These are phyloP conservation scores for Albugo candida DNA, from an alignment of 352 stramenopile species.

Conservation along the genomic window DNA sequence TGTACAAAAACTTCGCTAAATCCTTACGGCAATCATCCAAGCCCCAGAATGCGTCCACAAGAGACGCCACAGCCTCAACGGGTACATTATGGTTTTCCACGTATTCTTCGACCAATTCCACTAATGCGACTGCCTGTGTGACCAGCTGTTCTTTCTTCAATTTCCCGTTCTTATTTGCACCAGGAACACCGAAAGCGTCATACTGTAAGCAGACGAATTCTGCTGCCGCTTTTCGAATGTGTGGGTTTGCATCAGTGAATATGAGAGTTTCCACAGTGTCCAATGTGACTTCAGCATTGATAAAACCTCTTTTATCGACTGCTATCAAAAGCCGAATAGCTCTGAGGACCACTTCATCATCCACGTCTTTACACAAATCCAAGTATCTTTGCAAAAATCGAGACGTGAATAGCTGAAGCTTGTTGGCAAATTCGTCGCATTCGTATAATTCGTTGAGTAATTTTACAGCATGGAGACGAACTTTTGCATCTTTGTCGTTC, in stretches of 20 bases:
- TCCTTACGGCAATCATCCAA: constrained; percentile 71
- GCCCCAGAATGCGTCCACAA: constrained; percentile 74
- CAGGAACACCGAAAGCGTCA: constrained; percentile 65
- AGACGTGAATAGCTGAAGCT: constrained; percentile 59
- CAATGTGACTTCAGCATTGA: constrained; percentile 58
- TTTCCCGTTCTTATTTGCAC: constrained; percentile 32
- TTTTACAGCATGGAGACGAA: constrained; percentile 66
- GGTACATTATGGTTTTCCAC: constrained; percentile 45
- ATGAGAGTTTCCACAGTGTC: constrained; percentile 61
- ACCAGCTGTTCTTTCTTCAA: constrained; percentile 70
- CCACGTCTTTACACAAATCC: constrained; percentile 64
- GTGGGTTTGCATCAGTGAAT: constrained; percentile 43
- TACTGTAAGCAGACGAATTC: constrained; percentile 81
- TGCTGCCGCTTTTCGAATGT: constrained; percentile 58
- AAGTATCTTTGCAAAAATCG: constrained; percentile 60
- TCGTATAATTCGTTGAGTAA: constrained; percentile 76
- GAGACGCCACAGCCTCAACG: constrained; percentile 33
- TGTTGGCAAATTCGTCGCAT: constrained; percentile 35
- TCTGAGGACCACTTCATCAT: constrained; percentile 43
- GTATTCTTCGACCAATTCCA: constrained; percentile 80
- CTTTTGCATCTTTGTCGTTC: constrained; percentile 73
- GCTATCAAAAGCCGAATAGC: constrained; percentile 58
- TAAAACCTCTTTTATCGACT: constrained; percentile 63
- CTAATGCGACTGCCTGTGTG: constrained; percentile 70
- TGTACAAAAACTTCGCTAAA: neutral